phyloP scores from a whole-genome alignment of 75 land plant species.

The Gnetum montanum region DNA sequence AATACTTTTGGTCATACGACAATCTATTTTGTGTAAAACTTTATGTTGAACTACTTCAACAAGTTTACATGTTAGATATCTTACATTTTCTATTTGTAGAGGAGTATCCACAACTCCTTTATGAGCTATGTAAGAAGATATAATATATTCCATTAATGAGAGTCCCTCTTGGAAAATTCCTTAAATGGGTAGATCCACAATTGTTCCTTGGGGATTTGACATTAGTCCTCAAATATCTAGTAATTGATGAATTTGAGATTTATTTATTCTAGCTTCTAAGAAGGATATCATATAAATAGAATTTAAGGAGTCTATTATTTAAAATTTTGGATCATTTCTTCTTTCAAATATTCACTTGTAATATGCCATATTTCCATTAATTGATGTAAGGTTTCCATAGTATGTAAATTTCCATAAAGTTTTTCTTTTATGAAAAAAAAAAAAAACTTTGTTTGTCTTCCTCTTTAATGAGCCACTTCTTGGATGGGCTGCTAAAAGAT shows the following conservation, averaged over 20 bases:
- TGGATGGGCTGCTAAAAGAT: constrained; percentile 3
- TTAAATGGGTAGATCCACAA: background rate
- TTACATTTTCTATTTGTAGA: background rate
- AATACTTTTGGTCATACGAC: background rate
- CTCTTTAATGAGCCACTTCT: background rate
- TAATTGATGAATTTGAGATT: constrained; percentile 12
- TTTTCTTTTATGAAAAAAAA: constrained; percentile 10
- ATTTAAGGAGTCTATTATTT: background rate
- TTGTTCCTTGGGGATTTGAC: constrained; percentile 7
- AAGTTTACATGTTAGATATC: constrained; percentile 1
- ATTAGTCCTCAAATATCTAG: constrained; percentile 10
- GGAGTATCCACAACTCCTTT: constrained; percentile 10
- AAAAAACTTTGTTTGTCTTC: constrained; percentile 6
- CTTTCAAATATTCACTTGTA: constrained; percentile 13
- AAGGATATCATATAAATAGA: background rate
- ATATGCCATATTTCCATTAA: constrained; percentile 7
- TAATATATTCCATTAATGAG: constrained; percentile 10
- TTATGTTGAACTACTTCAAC: constrained; percentile 6
- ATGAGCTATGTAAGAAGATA: constrained; percentile 7
- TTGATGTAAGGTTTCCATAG: constrained; percentile 10
- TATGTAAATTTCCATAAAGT: constrained; percentile 13
- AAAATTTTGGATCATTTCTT: constrained; percentile 1
- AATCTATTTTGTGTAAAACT: background rate
- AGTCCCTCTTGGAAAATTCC: constrained; percentile 5
- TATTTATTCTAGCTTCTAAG: background rate